Evolutionary conservation across 1,284 basidiomycete species (phyloP), one percentile per base, ranked within the genome.

Genomic region (Cutaneotrichosporon dermatis): DNA sequence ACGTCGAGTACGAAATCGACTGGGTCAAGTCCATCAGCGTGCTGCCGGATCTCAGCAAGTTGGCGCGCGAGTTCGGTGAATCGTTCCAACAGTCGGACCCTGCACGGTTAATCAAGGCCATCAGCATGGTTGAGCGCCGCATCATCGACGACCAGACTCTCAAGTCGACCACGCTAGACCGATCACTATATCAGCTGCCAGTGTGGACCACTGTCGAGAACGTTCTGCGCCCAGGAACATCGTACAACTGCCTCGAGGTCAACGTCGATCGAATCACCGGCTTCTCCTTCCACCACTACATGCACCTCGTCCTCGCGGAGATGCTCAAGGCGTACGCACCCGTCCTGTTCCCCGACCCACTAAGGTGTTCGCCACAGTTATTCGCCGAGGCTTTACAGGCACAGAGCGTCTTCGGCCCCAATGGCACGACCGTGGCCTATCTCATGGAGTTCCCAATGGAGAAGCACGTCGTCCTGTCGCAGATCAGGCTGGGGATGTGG

Each of bases 1-100:
- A 97, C 69, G 86, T 96, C 67, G 92, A 96, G 75, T 97, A 90
- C 77, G 94, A 97, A 77, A 88, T 88, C 39, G 94, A 97, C 36
- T 96, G 92, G 91, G 90, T 94, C 63, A 89, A 87, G 69, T 89
- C 94, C 8, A 96, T 96, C 79, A 92, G 92, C 69, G 87, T 94
- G 36, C 91, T 91, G 6, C 84, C 93, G 6, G 92, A 91, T 34
- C 79, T 97, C 12, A 88, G 89, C 3, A 86, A 91, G 46, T 85
- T 92, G 44, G 89, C 91, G 78, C 90, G 92, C 71, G 88, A 88
- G 4, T 89, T 92, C 62, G 92, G 92, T 6, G 88, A 90, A 68
- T 87, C 88, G 0, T 71, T 78, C 83, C 37, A 80, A 82, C 57
- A 83, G 84, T 8, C 82, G 76, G 53, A 55, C 0, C 79, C 84